Percentiles rank a stretch among this genome's conserved stretches.
Evolutionary conservation across 2,329 filamentous ascomycete genomes (phyloP).

Genomic region (Fusarium cyanostomum): DNA sequence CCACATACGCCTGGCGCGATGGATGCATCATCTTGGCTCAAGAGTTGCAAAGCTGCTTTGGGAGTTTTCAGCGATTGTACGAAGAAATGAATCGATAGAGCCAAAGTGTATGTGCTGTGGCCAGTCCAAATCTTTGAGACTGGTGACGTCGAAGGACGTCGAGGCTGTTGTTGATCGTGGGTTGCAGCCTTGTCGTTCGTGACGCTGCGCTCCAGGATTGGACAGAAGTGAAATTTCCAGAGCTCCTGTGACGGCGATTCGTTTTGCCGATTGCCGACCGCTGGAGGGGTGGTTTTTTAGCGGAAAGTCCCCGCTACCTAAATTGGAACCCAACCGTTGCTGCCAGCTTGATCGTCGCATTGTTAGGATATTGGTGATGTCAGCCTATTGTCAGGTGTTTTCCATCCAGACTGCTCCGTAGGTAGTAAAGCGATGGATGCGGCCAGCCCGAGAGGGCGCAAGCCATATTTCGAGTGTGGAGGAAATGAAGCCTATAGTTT

Average conservation of each 20-base stretch:
- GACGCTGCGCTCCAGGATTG: conserved; percentile 28
- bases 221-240: conserved; percentile 38
- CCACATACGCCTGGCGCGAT: conserved; percentile 90
- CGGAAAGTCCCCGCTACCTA: conserved; percentile 14
- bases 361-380: conserved; percentile 41
- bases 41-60: background rate
- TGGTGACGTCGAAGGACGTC: background rate
- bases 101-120: background rate
- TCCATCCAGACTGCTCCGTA: conserved; percentile 21
- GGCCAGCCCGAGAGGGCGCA: background rate
- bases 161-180: conserved; percentile 1
- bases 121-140: background rate
- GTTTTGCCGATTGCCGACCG: conserved; percentile 40
- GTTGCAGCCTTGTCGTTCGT: conserved; percentile 21
- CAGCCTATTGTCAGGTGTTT: conserved; percentile 4
- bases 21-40: conserved; percentile 76
- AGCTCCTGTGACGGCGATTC: conserved; percentile 36
- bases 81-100: background rate
- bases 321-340: conserved; percentile 17
- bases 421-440: background rate
- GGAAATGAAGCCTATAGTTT: too few species aligned
- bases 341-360: conserved; percentile 32
- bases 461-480: too few species aligned
- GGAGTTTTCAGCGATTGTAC: background rate
- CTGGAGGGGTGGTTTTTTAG: background rate